These are phyloP conservation scores for Suhomyces bribrorum DNA, from an alignment of 1,139 yeast species.

Conservation along the genomic window DNA sequence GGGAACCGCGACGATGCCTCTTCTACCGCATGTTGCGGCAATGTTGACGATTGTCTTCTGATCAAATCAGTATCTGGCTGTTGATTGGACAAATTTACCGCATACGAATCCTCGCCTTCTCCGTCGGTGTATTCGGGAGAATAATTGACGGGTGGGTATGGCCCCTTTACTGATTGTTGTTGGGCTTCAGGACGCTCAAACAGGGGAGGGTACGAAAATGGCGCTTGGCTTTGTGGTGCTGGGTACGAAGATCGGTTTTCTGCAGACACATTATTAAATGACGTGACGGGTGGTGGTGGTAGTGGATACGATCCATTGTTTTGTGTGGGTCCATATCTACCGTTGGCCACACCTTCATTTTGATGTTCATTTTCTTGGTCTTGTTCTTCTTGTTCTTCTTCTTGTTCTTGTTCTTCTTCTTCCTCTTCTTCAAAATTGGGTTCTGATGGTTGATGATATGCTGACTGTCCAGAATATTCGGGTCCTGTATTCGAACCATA, in stretches of 20 bases:
- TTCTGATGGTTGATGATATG: constrained; percentile 15
- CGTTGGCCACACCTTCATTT: too few species aligned
- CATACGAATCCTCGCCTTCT: constrained; percentile 3
- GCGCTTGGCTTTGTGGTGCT: constrained; percentile 1
- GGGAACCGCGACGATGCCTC: constrained; percentile 18
- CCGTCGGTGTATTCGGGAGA: constrained; percentile 14
- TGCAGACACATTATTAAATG: background rate
- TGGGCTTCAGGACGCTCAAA: too few species aligned
- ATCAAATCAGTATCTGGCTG: constrained; percentile 5
- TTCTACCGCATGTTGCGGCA: constrained; percentile 19
- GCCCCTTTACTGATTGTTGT: constrained; percentile 5
- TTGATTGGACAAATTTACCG: constrained; percentile 2
- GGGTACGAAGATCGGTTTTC: constrained; percentile 5
- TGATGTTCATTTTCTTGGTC: too few species aligned
- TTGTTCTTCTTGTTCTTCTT: too few species aligned
- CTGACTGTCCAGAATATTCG: background rate
- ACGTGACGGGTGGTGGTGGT: background rate
- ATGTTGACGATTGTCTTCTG: constrained; percentile 17
- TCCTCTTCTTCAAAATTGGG: constrained; percentile 14
- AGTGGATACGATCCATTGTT: too few species aligned
- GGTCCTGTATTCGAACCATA: background rate
- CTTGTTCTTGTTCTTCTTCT: constrained; percentile 6
- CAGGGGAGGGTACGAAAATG: constrained; percentile 10
- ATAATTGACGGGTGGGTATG: constrained; percentile 9
- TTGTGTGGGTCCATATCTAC: too few species aligned